Conservation (phyloP, 345 rosid species). For the Euphorbia tirucalli region DNA sequence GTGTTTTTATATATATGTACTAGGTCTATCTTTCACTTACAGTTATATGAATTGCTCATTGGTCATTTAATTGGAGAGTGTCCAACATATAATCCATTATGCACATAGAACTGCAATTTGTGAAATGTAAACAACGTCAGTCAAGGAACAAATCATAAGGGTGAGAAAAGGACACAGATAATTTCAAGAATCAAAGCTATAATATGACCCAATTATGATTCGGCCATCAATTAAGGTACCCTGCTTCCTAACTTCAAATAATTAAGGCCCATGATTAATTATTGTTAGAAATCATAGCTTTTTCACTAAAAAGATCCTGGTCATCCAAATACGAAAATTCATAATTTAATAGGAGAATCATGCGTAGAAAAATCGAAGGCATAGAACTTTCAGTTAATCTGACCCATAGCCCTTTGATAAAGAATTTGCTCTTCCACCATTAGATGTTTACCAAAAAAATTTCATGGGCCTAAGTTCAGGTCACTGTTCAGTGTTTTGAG, state of each 20-base stretch:
- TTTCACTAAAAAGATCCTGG: not conserved
- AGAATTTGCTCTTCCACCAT: not conserved
- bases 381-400: not conserved
- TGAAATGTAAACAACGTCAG: constrained; percentile 8
- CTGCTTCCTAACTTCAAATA: not conserved
- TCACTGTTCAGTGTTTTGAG: too few relatives aligned
- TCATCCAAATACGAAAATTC: too few relatives aligned
- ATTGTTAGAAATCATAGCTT: not conserved
- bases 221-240: not conserved
- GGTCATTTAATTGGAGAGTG: constrained; percentile 19
- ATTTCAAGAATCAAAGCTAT: not conserved
- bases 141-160: constrained; percentile 1
- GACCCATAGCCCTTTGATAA: not conserved
- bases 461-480: too few relatives aligned
- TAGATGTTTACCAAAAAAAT: not conserved
- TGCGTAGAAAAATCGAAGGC: too few relatives aligned
- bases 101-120: constrained; percentile 35
- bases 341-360: too few relatives aligned
- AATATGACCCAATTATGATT: not conserved
- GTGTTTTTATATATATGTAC: too few relatives aligned
- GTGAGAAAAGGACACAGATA: not conserved
- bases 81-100: constrained; percentile 30
- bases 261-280: not conserved
- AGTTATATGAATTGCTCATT: constrained; percentile 30
- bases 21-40: constrained; percentile 32